These are phyloP conservation scores for Discostella stelligera DNA, from an alignment of 352 stramenopile genomes.

Conservation along the genomic window DNA sequence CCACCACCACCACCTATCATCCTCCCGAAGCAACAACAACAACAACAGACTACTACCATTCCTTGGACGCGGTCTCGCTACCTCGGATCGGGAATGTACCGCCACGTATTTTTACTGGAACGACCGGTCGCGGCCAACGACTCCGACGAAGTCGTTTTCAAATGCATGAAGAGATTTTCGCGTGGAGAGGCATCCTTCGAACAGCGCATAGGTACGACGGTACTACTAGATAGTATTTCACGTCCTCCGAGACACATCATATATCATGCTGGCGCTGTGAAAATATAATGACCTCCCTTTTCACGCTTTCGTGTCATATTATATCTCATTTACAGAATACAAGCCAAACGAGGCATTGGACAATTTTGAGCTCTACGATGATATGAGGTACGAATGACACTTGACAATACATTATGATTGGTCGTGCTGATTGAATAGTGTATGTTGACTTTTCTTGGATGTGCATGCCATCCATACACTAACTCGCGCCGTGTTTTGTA, in stretches of 20 bases:
- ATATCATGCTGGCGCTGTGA: too few species aligned
- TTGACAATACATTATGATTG: too few species aligned
- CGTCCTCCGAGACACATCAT: neutral
- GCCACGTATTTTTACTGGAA: slow-evolving; percentile 60
- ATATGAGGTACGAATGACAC: slow-evolving; percentile 51
- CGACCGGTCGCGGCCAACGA: slow-evolving; percentile 5
- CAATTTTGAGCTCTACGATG: slow-evolving; percentile 55
- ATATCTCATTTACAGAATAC: slow-evolving; percentile 18
- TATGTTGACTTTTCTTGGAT: too few species aligned
- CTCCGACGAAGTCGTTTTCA: slow-evolving; percentile 14
- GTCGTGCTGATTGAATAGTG: too few species aligned
- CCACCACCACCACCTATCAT: too few species aligned
- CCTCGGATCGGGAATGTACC: slow-evolving; percentile 52
- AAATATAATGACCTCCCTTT: neutral
- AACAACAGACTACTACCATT: neutral
- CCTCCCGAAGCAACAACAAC: slow-evolving; percentile 4
- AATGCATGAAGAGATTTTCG: slow-evolving; percentile 18
- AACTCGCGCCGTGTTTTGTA: neutral
- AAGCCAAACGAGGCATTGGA: slow-evolving; percentile 32
- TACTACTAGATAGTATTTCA: too few species aligned
- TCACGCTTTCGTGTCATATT: neutral
- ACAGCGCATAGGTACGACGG: slow-evolving; percentile 13
- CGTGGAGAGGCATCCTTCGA: slow-evolving; percentile 5
- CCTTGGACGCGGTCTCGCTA: slow-evolving; percentile 19
- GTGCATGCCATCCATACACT: neutral